phyloP scores from a whole-genome alignment of 345 rosid genomes.

The Psidium guajava region DNA sequence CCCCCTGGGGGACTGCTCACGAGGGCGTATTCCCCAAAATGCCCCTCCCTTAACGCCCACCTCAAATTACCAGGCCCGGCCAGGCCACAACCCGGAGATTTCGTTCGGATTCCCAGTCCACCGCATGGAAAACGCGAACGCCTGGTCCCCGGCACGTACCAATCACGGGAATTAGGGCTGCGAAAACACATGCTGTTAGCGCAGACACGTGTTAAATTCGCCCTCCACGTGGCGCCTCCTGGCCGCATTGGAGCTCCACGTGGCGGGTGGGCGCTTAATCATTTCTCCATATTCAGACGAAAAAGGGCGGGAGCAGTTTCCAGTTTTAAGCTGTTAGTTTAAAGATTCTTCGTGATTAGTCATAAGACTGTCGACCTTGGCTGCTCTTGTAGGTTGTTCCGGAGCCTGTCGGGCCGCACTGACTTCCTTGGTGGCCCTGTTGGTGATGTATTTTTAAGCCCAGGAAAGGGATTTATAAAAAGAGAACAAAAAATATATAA shows the following conservation, averaged over 20 bases:
- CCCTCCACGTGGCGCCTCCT: background rate
- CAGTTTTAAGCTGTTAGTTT: background rate
- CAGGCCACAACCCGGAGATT: background rate
- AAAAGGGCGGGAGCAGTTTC: background rate
- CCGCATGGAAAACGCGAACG: too few species aligned
- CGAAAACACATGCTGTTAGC: background rate
- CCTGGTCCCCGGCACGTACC: background rate
- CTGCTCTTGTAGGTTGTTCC: background rate
- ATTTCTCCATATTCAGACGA: too few species aligned
- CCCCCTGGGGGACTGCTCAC: background rate
- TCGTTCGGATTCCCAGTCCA: too few species aligned
- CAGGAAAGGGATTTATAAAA: background rate
- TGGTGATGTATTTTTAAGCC: background rate
- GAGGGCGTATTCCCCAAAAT: background rate
- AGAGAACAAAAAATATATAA: background rate
- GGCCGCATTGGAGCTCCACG: background rate
- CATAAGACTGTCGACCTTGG: background rate
- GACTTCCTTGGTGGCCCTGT: background rate
- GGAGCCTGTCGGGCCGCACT: background rate
- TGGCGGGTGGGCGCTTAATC: background rate
- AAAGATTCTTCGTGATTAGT: too few species aligned
- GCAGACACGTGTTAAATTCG: background rate
- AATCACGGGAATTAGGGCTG: background rate
- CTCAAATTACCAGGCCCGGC: background rate
- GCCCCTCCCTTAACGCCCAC: background rate